Evolutionary conservation across 345 rosid species (phyloP).

Genomic region (Angophora floribunda): DNA sequence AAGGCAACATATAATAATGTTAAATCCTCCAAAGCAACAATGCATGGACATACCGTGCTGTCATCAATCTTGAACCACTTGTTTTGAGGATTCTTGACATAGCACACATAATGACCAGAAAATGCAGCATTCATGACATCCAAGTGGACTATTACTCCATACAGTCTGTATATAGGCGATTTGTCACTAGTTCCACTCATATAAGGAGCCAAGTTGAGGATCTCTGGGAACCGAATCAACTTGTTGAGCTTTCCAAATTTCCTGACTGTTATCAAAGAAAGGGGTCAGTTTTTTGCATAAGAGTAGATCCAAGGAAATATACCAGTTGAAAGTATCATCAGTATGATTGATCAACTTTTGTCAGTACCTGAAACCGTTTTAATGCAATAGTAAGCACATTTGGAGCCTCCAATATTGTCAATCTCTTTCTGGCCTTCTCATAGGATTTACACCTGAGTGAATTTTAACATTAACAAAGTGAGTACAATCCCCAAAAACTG

Average conservation of each 20-base stretch:
- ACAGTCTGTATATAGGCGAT: slow-evolving; percentile 77
- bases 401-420: slow-evolving; percentile 79
- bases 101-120: slow-evolving; percentile 95
- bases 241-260: slow-evolving; percentile 92
- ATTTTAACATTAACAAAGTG: not conserved
- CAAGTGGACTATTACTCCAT: slow-evolving; percentile 92
- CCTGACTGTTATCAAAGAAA: slow-evolving; percentile 49
- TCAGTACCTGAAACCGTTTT: slow-evolving; percentile 84
- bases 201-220: slow-evolving; percentile 82
- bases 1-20: not conserved
- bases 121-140: slow-evolving; percentile 88
- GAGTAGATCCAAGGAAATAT: not conserved
- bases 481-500: not conserved
- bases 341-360: not conserved
- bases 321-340: not conserved
- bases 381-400: slow-evolving; percentile 94
- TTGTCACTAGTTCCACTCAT: slow-evolving; percentile 80
- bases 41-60: slow-evolving; percentile 47
- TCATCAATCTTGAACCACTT: slow-evolving; percentile 98
- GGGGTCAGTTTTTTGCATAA: not conserved
- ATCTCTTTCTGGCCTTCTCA: slow-evolving; percentile 84
- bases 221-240: slow-evolving; percentile 70
- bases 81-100: slow-evolving; percentile 64
- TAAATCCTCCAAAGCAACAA: not conserved
- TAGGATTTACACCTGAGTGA: slow-evolving; percentile 73